phyloP scores from a whole-genome alignment of 305 asterid species.

The Euphrasia arctica region DNA sequence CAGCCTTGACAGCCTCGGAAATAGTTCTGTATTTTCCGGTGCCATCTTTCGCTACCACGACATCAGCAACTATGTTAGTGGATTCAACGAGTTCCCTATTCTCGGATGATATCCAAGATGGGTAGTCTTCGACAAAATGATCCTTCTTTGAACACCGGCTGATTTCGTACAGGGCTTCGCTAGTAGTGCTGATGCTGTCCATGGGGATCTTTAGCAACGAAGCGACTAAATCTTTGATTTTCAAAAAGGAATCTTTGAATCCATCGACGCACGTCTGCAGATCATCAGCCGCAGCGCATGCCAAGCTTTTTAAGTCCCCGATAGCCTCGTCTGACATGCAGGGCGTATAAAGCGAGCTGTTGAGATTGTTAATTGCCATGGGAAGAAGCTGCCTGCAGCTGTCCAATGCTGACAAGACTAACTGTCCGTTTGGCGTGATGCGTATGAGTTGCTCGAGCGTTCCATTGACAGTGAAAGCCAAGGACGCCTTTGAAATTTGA shows the following conservation, averaged over 20 bases:
- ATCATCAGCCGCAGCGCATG: not conserved
- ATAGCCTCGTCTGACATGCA: not conserved
- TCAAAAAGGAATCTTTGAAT: no score
- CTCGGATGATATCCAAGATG: conserved; percentile 18
- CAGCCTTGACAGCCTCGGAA: conserved; percentile 27
- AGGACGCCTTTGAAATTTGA: not conserved
- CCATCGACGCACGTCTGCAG: not conserved
- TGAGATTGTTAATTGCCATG: not conserved
- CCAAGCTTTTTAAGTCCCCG: not conserved
- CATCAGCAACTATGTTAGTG: conserved; percentile 23
- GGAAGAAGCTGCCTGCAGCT: not conserved
- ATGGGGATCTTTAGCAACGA: no score
- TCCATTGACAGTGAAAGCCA: not conserved
- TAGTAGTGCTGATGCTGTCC: no score
- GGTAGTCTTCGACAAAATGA: not conserved
- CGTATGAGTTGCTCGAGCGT: not conserved
- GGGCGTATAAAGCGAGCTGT: not conserved
- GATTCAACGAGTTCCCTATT: not conserved
- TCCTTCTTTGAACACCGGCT: not conserved
- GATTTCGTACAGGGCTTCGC: not conserved
- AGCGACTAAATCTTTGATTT: no score
- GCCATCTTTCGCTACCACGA: conserved; percentile 53
- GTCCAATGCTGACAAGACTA: not conserved
- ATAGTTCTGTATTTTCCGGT: conserved; percentile 27
- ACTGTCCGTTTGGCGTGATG: not conserved